Base-by-base conservation (phyloP, 2,329 filamentous ascomycete species). In the Paraconiothyrium sp. region DNA sequence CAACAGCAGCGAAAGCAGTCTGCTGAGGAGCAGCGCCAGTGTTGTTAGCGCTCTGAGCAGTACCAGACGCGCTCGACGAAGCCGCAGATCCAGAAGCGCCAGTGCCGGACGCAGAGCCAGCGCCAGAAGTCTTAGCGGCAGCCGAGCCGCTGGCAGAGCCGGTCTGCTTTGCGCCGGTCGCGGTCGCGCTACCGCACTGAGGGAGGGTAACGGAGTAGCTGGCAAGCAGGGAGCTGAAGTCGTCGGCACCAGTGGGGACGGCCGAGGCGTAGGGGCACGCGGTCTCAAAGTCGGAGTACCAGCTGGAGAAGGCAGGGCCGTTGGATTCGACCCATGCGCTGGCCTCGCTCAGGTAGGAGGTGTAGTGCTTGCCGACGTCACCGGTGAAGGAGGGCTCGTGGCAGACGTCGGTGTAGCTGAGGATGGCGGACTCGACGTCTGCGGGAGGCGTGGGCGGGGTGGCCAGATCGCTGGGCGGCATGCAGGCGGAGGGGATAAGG, bases 331-430 rank as follows among this genome's bases (percentile, higher is more conserved):
- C 50, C 50, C 52, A 62, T 2, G 51, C 49, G 30, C 37, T 46
- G 27, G 50, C n/a, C 4, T 44, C 56, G 44, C 51, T 59, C 8
- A 37, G 49, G 46, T 62, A 62, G 35, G 56, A 59, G 20, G 27
- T 56, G 51, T 56, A 59, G 43, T 59, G 44, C 14, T 47, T 22
- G 24, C 50, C 57, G 16, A 41, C 46, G n/a, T 22, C 7, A 20
- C 60, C 60, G 13, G 56, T 62, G 60, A 59, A 46, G 13, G 50
- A 51, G 35, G 51, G 44, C 20, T 44, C 41, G 20, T 46, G n/a
- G 46, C 60, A 62, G 30, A 46, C 14, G 46, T 62, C 54, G 34
- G 56, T 59, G 24, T 24, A 35, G 46, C 32, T 52, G 22, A 34
- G 24, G 20, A 62, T 24, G 24, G 57, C 60, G 34, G 56, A 62